Base-by-base conservation (phyloP, 2,329 filamentous ascomycete genomes). In the Basipetospora chlamydospora region DNA sequence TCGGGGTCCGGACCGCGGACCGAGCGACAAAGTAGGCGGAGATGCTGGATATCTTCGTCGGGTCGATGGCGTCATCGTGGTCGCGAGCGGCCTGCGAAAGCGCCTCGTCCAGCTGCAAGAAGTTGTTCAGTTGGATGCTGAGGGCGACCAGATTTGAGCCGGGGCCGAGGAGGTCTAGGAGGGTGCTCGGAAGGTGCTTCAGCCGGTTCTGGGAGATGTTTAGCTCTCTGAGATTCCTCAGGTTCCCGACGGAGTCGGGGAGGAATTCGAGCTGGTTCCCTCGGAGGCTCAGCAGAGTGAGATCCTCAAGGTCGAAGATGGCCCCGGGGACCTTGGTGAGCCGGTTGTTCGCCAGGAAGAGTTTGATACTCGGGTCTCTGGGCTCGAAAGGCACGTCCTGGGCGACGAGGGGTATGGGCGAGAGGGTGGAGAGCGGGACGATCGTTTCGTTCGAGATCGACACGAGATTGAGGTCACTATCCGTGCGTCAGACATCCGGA, bases 171-270 rank as follows among this genome's bases (percentile, higher is more conserved):
- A 82, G 58, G 17, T 67, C 53, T 1, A 82, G 58, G 1, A 83
- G 56, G 47, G 81, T 77, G 38, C 61, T 67, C 0, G 80, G 80
- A 1, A 85, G 59, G 41, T 59, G 67, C 6, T 60, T 61, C 9
- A 85, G 57, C 5, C 57, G 54, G 42, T 83, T 84, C 37, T 77
- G 68, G 1, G 75, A 70, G 7, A 85, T 46, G 44, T 82, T 83
- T 26, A 85, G 64, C 35, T 73, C 65, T 35, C 60, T 57, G 4
- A 85, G 61, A 40, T 73, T 74, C 4, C 49, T 50, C 6, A 84
- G 60, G 22, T 67, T 67, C 16, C 59, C 60, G 33, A 84, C 72
- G 3, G 64, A 60, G 0, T 72, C 59, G 1, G 80, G 73, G 3
- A 85, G 55, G 46, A 78, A 68, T 0, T 56, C 57, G 11, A 85